These are phyloP conservation scores for Trichoderma brevicompactum DNA, from an alignment of 2,329 filamentous ascomycete species.

Conservation along the genomic window DNA sequence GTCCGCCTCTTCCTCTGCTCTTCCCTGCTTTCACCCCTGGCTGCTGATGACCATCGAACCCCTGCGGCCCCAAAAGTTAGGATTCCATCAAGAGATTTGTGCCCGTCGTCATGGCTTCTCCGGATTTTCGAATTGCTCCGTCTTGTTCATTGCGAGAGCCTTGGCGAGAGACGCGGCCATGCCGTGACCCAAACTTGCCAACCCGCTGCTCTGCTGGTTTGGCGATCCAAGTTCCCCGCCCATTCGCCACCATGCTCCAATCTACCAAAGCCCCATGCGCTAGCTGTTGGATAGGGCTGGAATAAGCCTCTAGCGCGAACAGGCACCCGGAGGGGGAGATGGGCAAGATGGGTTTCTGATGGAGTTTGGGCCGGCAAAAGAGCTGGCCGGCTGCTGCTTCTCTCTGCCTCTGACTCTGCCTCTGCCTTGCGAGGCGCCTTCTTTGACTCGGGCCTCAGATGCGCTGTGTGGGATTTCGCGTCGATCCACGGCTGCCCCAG, in stretches of 20 bases:
- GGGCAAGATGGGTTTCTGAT: neutral
- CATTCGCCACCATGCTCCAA: slow-evolving; percentile 20
- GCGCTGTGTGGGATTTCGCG: neutral
- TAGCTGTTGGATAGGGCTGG: slow-evolving; percentile 23
- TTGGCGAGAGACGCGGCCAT: neutral
- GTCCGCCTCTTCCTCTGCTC: neutral
- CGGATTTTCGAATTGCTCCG: neutral
- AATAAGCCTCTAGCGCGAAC: slow-evolving; percentile 19
- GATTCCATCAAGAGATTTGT: too few relatives aligned
- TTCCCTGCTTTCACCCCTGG: neutral
- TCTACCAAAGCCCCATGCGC: slow-evolving; percentile 5
- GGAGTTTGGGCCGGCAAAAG: neutral
- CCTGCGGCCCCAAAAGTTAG: too few relatives aligned
- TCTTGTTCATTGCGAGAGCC: too few relatives aligned
- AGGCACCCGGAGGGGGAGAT: slow-evolving; percentile 1
- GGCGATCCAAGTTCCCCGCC: slow-evolving; percentile 19
- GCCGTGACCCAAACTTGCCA: neutral
- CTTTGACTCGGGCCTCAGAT: too few relatives aligned
- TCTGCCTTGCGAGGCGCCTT: too few relatives aligned
- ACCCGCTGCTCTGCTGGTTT: neutral
- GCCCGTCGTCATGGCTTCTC: too few relatives aligned
- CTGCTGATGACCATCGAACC: neutral
- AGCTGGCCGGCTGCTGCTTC: neutral
- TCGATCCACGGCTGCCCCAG: slow-evolving; percentile 11
- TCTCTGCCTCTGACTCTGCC: neutral